These are phyloP conservation scores for Scortechinia acanthostroma DNA, from an alignment of 2,329 filamentous ascomycete species.

Conservation along the genomic window DNA sequence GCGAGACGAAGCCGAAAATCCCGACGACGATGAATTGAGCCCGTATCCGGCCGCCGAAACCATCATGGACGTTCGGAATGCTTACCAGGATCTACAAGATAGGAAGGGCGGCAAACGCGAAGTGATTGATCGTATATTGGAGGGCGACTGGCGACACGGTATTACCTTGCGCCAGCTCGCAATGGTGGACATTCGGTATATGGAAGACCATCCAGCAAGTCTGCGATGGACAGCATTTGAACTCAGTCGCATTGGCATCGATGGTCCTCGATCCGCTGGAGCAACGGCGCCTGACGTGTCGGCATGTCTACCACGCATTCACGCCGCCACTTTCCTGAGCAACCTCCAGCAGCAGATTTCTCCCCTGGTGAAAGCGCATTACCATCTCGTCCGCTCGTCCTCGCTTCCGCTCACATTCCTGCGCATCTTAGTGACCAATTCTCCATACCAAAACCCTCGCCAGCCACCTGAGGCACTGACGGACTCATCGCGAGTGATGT, in stretches of 20 bases:
- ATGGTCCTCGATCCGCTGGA: slow-evolving; percentile 12
- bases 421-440: slow-evolving; percentile 42
- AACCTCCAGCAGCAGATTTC: slow-evolving; percentile 41
- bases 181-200: slow-evolving; percentile 41
- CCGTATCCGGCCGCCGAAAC: neutral
- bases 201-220: slow-evolving; percentile 40
- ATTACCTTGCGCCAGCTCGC: slow-evolving; percentile 44
- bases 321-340: slow-evolving; percentile 39
- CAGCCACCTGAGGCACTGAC: slow-evolving; percentile 18
- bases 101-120: slow-evolving; percentile 42
- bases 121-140: slow-evolving; percentile 43
- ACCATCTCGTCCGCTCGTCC: slow-evolving; percentile 37
- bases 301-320: slow-evolving; percentile 36
- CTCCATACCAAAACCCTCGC: slow-evolving; percentile 39
- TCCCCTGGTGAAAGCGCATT: slow-evolving; percentile 46
- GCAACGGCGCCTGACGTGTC: slow-evolving; percentile 12
- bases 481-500: slow-evolving; percentile 40
- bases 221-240: slow-evolving; percentile 44
- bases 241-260: slow-evolving; percentile 19
- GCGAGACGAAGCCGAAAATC: neutral
- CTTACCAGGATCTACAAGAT: slow-evolving; percentile 21
- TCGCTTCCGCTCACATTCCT: slow-evolving; percentile 38
- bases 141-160: slow-evolving; percentile 47
- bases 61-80: neutral
- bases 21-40: neutral